Evolutionary conservation across 176 grass and related monocot genomes (phyloP).

Genomic region (Zizania latifolia): DNA sequence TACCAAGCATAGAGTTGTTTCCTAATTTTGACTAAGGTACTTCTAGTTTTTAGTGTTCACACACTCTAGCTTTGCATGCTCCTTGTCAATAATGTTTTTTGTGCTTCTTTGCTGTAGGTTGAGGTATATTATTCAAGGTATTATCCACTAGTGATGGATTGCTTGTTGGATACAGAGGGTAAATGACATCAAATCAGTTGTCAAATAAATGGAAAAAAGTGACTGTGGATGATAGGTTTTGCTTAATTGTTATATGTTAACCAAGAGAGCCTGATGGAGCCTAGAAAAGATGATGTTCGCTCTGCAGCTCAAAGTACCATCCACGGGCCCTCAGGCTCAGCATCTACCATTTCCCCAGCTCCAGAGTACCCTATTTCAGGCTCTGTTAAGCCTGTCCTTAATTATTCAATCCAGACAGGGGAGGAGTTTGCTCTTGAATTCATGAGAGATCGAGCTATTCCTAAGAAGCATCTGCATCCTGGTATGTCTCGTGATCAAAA

Average conservation of each 20-base stretch:
- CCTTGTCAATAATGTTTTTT: neutral
- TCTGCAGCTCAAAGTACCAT: slow-evolving; percentile 27
- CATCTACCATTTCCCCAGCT: slow-evolving; percentile 25
- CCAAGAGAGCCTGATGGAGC: slow-evolving; percentile 35
- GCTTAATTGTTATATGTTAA: neutral
- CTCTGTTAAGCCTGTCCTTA: slow-evolving; percentile 61
- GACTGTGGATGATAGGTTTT: neutral
- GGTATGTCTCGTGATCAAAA: slow-evolving; percentile 47
- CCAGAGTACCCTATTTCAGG: slow-evolving; percentile 34
- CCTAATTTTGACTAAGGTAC: neutral
- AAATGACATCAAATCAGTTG: neutral
- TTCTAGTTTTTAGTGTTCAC: neutral
- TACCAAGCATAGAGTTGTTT: slow-evolving; percentile 6
- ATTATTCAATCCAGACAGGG: slow-evolving; percentile 95
- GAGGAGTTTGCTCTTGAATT: slow-evolving; percentile 96
- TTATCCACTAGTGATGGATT: neutral
- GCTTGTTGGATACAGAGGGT: neutral
- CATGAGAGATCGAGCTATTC: slow-evolving; percentile 75
- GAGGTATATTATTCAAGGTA: neutral
- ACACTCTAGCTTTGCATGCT: neutral
- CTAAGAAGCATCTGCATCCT: slow-evolving; percentile 54
- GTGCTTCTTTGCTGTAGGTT: slow-evolving; percentile 31
- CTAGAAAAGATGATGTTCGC: slow-evolving; percentile 38
- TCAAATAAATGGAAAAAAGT: neutral
- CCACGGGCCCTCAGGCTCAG: slow-evolving; percentile 32